phyloP scores from a whole-genome alignment of 2,329 filamentous ascomycete species.

The Sclerotiophoma versabilis region DNA sequence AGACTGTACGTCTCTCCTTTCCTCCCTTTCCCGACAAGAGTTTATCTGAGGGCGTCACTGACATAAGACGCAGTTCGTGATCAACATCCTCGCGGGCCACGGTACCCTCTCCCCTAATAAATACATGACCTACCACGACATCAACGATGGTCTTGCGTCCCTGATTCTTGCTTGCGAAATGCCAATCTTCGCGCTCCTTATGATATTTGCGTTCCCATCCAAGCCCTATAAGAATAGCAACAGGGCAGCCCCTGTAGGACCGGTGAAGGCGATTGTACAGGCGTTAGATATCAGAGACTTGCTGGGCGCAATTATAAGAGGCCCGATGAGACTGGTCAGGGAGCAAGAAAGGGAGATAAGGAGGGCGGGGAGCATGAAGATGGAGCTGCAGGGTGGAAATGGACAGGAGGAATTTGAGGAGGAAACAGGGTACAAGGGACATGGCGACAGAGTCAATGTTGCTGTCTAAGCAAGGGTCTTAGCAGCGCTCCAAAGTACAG shows the following conservation, averaged over 20 bases:
- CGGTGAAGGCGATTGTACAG: slow-evolving; percentile 31
- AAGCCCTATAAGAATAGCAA: slow-evolving; percentile 28
- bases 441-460: not conserved
- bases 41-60: not conserved
- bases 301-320: slow-evolving; percentile 34
- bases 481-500: too few relatives aligned
- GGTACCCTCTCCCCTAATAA: slow-evolving; percentile 31
- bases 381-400: not conserved
- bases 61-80: slow-evolving; percentile 32
- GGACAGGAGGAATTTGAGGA: not conserved
- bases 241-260: slow-evolving; percentile 23
- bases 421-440: not conserved
- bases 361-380: slow-evolving; percentile 5
- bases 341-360: slow-evolving; percentile 36
- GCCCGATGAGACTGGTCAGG: slow-evolving; percentile 41
- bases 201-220: slow-evolving; percentile 37
- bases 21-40: not conserved
- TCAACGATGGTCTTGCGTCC: slow-evolving; percentile 34
- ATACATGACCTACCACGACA: slow-evolving; percentile 41
- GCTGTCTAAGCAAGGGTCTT: not conserved
- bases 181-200: slow-evolving; percentile 40
- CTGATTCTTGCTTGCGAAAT: slow-evolving; percentile 44
- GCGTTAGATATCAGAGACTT: slow-evolving; percentile 41
- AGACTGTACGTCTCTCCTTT: slow-evolving; percentile 30
- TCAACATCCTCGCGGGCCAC: slow-evolving; percentile 38